phyloP scores from a whole-genome alignment of 2,329 filamentous ascomycete species.

The Pseudogymnoascus sp. region DNA sequence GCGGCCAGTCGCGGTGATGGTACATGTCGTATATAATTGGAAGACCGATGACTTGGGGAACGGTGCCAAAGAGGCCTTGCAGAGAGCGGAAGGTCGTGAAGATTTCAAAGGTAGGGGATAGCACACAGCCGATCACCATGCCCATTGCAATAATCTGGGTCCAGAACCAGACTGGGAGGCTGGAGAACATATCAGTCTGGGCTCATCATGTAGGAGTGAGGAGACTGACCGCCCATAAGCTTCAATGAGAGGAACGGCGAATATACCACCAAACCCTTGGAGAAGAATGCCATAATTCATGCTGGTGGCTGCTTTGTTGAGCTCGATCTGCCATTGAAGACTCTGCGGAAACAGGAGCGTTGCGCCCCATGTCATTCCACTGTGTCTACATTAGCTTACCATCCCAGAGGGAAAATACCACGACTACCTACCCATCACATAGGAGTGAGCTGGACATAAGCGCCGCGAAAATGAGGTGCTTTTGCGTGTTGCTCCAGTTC shows the following conservation, averaged over 20 bases:
- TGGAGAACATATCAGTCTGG: slow-evolving; percentile 21
- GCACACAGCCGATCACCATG: slow-evolving; percentile 35
- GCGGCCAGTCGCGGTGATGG: slow-evolving; percentile 30
- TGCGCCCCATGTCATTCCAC: slow-evolving; percentile 37
- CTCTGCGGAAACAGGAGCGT: slow-evolving; percentile 35
- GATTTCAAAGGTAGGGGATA: slow-evolving; percentile 34
- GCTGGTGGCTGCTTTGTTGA: slow-evolving; percentile 32
- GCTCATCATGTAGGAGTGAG: background rate
- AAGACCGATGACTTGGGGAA: slow-evolving; percentile 36
- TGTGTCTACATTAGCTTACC: slow-evolving; percentile 13
- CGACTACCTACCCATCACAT: background rate
- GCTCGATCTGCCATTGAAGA: slow-evolving; percentile 31
- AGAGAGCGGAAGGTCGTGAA: slow-evolving; percentile 36
- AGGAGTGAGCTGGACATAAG: background rate
- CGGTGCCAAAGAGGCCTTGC: slow-evolving; percentile 35
- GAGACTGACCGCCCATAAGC: slow-evolving; percentile 35
- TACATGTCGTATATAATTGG: slow-evolving; percentile 38
- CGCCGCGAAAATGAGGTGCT: background rate
- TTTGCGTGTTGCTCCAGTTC: background rate
- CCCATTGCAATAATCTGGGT: slow-evolving; percentile 34
- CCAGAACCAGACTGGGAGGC: slow-evolving; percentile 39
- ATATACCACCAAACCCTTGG: slow-evolving; percentile 34
- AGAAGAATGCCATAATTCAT: slow-evolving; percentile 37
- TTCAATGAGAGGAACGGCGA: slow-evolving; percentile 35
- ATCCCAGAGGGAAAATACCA: background rate